These are phyloP conservation scores for Lactifluus rugatus DNA, from an alignment of 768 basidiomycete genomes.

Conservation along the genomic window DNA sequence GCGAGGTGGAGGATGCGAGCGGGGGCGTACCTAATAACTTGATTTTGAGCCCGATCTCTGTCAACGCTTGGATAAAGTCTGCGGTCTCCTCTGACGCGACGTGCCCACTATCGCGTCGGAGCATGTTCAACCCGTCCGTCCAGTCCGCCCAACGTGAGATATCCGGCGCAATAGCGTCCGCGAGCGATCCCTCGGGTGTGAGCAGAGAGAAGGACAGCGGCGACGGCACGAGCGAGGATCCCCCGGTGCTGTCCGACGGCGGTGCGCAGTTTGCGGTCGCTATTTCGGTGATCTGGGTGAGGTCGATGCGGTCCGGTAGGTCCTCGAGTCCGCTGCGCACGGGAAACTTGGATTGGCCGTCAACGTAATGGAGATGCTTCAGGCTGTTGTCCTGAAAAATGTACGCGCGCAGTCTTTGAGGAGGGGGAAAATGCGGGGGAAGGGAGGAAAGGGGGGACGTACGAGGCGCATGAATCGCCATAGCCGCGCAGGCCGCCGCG, in stretches of 20 bases:
- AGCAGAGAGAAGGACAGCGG: slow-evolving; percentile 26
- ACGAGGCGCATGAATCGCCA: slow-evolving; percentile 89
- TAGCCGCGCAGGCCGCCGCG: slow-evolving; percentile 48
- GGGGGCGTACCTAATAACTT: slow-evolving; percentile 58
- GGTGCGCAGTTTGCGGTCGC: slow-evolving; percentile 62
- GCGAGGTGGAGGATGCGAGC: slow-evolving; percentile 21
- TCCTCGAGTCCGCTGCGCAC: slow-evolving; percentile 79
- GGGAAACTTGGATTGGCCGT: slow-evolving; percentile 69
- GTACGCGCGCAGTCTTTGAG: not conserved
- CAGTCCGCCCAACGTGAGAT: slow-evolving; percentile 82
- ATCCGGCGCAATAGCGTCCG: slow-evolving; percentile 33
- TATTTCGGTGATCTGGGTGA: slow-evolving; percentile 71
- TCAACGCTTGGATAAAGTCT: slow-evolving; percentile 75
- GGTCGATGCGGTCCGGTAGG: slow-evolving; percentile 77
- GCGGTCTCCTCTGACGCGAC: slow-evolving; percentile 80
- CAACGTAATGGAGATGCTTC: slow-evolving; percentile 80
- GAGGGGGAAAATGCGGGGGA: not conserved
- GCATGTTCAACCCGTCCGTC: slow-evolving; percentile 88
- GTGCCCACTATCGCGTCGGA: slow-evolving; percentile 71
- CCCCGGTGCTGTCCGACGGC: slow-evolving; percentile 45
- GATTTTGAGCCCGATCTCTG: slow-evolving; percentile 87
- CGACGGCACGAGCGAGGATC: slow-evolving; percentile 23
- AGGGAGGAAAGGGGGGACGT: slow-evolving; percentile 16
- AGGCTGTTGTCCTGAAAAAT: slow-evolving; percentile 58
- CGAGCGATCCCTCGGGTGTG: slow-evolving; percentile 25